Conservation (phyloP, 441 rosid species). For the Manihot esculenta region DNA sequence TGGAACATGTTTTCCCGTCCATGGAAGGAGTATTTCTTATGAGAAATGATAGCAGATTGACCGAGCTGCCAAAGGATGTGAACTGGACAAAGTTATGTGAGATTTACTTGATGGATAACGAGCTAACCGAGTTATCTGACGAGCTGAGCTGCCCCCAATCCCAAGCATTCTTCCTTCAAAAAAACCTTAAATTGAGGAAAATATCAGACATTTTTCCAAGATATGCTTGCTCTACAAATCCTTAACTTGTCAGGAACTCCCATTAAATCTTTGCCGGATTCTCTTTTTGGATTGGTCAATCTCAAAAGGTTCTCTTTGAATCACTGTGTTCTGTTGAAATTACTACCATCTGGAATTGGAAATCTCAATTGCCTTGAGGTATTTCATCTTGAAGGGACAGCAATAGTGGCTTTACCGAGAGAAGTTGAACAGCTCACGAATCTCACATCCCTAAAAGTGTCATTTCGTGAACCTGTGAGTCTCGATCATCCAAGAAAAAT, state of each 20-base stretch:
- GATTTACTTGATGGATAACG: slow-evolving; percentile 17
- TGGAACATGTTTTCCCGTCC: background rate
- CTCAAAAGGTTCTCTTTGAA: slow-evolving; percentile 17
- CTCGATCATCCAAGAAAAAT: background rate
- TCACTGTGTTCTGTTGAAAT: slow-evolving; percentile 11
- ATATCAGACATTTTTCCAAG: slow-evolving; percentile 15
- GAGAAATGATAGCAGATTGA: background rate
- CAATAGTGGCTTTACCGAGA: slow-evolving; percentile 6
- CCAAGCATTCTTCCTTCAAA: slow-evolving; percentile 12
- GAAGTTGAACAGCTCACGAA: background rate
- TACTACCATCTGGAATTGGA: slow-evolving; percentile 24
- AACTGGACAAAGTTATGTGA: slow-evolving; percentile 8
- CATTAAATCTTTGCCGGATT: slow-evolving; percentile 23
- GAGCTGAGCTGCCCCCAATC: slow-evolving; percentile 12
- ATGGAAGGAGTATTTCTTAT: background rate
- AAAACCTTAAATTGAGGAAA: slow-evolving; percentile 10
- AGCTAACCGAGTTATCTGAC: background rate
- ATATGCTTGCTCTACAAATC: slow-evolving; percentile 23
- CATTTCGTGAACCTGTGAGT: background rate
- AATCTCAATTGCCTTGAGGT: slow-evolving; percentile 23
- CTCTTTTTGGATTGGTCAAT: slow-evolving; percentile 12
- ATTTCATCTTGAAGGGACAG: slow-evolving; percentile 28
- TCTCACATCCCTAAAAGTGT: background rate
- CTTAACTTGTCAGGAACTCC: slow-evolving; percentile 20
- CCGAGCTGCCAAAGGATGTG: background rate